Base-by-base conservation (phyloP, 306 rosid species). In the Cucurbita maxima region DNA sequence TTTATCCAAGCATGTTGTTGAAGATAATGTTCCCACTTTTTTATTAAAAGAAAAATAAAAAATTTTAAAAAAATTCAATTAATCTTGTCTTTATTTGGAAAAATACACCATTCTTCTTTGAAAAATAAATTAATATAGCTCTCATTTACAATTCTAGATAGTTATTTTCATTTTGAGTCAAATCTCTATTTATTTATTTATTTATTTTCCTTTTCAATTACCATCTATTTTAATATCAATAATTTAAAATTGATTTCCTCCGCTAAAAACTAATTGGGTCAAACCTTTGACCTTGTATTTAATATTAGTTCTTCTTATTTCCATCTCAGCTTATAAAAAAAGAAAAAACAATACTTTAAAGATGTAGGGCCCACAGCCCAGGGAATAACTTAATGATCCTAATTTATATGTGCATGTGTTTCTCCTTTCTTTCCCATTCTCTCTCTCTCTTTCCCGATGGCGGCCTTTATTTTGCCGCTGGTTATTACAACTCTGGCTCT, bases 381-480 rank as follows among this genome's bases (percentile, higher is more conserved):
- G 25, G 25, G 25, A 22, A 22, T 0, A 22, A 30, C 34, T 30
- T 30, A 30, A 1, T 30, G 52, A 13, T 47, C 30, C 0, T 52
- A 18, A 64, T 68, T 45, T 68, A 45, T 68, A 68, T 68, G 18
- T 68, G 73, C 73, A 47, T 47, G 73, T 68, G 7, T 25, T 48
- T 14, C 55, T 4, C 19, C 6, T 50, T 16, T 70, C 8, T 12
- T 22, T 22, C 16, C 25, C 25, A 44, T 20, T 45, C 55, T n/a
- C 22, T 59, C 30, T 67, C 18, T 20, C 53, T 61, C 37, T 61
- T 0, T 47, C 5, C 2, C n/a, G 1, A 66, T 66, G 72, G 38
- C 22, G 72, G 38, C 22, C 2, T 5, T 14, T 41, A 44, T 20
- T n/a, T 15, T 47, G 20, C 8, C 57, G 9, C 18, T 25, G 0